phyloP scores from a whole-genome alignment of 345 rosid species.

The Populus pruinosa region DNA sequence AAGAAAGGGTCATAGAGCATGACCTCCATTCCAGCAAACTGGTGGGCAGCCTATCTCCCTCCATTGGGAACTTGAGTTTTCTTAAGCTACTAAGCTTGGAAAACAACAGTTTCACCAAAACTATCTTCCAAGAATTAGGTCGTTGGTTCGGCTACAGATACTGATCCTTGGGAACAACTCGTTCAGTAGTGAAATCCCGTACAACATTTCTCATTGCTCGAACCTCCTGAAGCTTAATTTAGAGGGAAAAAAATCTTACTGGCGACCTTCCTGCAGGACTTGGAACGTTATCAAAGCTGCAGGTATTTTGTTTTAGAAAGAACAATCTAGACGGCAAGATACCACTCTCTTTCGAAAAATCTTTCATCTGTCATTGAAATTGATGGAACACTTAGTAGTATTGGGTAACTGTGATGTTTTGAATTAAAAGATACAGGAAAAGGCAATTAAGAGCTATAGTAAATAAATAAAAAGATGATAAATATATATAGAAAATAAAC shows the following conservation, averaged over 20 bases:
- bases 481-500: no score
- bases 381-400: background rate
- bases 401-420: constrained; percentile 17
- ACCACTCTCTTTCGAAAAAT: background rate
- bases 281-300: no score
- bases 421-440: no score
- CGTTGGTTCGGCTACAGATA: background rate
- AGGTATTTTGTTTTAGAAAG: no score
- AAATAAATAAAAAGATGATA: no score
- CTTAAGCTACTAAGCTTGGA: background rate
- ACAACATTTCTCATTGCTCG: constrained; percentile 18
- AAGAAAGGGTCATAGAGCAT: background rate
- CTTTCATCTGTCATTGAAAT: background rate
- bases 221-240: constrained; percentile 15
- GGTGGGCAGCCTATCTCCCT: constrained; percentile 1
- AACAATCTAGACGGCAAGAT: no score
- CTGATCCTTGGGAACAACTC: background rate
- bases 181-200: background rate
- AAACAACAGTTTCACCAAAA: constrained; percentile 1
- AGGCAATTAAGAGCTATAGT: no score
- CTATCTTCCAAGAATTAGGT: constrained; percentile 14
- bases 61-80: constrained; percentile 10
- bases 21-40: background rate
- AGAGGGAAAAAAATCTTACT: constrained; percentile 11
- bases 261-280: no score